Percentiles rank a stretch among this genome's conserved stretches.
Conservation (phyloP, 2,329 filamentous ascomycete species). For the Calonectria leucothoes region DNA sequence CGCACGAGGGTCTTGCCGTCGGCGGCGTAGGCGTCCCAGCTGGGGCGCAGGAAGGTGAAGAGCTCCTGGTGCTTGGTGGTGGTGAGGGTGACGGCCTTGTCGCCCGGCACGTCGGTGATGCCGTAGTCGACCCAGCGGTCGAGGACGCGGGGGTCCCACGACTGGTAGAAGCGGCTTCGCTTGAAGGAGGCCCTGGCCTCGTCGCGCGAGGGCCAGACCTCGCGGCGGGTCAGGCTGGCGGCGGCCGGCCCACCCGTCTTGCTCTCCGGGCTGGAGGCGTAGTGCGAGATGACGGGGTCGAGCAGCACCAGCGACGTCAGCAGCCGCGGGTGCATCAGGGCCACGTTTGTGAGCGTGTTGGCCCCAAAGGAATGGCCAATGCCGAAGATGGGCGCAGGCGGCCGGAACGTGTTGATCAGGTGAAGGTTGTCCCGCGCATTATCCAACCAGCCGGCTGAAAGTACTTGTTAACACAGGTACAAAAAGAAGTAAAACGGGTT, state of each 20-base stretch:
- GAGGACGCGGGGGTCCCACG: constrained; percentile 86
- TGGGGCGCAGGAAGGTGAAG: constrained; percentile 78
- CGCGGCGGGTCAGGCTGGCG: constrained; percentile 78
- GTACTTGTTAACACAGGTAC: constrained; percentile 1
- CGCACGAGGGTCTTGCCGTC: constrained; percentile 53
- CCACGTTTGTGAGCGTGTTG: constrained; percentile 76
- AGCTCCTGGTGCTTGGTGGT: constrained; percentile 88
- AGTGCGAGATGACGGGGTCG: constrained; percentile 80
- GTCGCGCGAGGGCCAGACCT: constrained; percentile 82
- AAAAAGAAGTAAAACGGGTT: not conserved
- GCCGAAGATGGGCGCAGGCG: constrained; percentile 83
- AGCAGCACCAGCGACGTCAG: constrained; percentile 80
- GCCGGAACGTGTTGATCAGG: constrained; percentile 85
- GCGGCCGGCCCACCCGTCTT: constrained; percentile 57
- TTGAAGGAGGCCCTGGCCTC: constrained; percentile 76
- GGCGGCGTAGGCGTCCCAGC: constrained; percentile 57
- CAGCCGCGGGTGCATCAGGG: constrained; percentile 84
- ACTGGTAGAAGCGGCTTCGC: constrained; percentile 76
- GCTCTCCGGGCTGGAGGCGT: constrained; percentile 52
- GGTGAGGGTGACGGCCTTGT: constrained; percentile 72
- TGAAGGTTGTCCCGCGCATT: constrained; percentile 86
- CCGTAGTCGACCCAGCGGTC: constrained; percentile 73
- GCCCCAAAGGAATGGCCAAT: constrained; percentile 93
- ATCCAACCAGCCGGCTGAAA: constrained; percentile 77
- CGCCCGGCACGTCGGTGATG: constrained; percentile 69